Percentiles rank a stretch among this genome's conserved stretches.
These are phyloP conservation scores for Leptomonas seymouri DNA, from an alignment of 208 protist species.

Conservation along the genomic window DNA sequence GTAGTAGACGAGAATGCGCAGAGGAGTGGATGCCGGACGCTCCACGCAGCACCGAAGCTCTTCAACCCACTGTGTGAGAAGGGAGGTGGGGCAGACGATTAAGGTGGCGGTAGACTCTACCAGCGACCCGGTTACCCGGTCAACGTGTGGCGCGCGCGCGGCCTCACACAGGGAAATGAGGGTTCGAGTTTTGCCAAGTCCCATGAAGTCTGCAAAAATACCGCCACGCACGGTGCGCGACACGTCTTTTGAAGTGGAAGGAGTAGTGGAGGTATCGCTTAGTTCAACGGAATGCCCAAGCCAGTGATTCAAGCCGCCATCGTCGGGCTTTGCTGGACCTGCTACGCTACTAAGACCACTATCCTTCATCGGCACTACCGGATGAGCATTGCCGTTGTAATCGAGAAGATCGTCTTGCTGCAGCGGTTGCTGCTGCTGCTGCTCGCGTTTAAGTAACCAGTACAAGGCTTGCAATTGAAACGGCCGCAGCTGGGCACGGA, in stretches of 20 bases:
- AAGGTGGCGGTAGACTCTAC: constrained; percentile 68
- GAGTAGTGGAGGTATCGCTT: neutral
- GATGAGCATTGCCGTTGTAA: neutral
- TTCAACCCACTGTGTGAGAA: constrained; percentile 71
- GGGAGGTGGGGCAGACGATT: constrained; percentile 71
- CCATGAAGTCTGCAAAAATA: constrained; percentile 81
- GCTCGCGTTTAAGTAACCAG: constrained; percentile 57
- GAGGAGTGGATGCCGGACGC: constrained; percentile 27
- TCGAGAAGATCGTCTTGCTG: neutral
- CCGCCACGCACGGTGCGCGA: constrained; percentile 45
- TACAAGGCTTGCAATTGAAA: constrained; percentile 71
- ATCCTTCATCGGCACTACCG: no score
- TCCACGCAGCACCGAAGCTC: constrained; percentile 63
- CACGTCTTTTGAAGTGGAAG: neutral
- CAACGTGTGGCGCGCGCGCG: constrained; percentile 33
- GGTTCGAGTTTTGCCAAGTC: constrained; percentile 76
- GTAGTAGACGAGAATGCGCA: constrained; percentile 79
- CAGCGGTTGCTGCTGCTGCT: neutral
- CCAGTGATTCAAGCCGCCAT: neutral
- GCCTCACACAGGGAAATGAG: constrained; percentile 76
- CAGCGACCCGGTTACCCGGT: constrained; percentile 61
- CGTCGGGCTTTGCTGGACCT: neutral
- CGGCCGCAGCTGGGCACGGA: constrained; percentile 39
- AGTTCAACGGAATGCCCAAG: neutral
- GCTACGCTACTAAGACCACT: neutral